Evolutionary conservation across 2,329 filamentous ascomycete species (phyloP).

Genomic region (Phialophora chinensis): DNA sequence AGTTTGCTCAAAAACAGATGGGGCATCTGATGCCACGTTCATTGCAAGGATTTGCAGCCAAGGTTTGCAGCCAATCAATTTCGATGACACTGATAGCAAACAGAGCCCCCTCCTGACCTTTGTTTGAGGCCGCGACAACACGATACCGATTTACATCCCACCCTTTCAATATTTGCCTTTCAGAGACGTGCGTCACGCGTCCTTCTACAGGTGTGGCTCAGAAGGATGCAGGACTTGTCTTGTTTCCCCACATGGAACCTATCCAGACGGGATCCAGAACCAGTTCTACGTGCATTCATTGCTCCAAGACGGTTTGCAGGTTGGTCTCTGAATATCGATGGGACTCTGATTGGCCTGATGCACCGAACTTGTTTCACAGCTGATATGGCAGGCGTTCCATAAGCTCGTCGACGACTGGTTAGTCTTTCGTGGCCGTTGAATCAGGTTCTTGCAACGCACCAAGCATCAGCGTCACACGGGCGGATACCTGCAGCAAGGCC

Average conservation of each 20-base stretch:
- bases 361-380: conserved; percentile 33
- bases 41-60: conserved; percentile 24
- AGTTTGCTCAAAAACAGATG: conserved; percentile 28
- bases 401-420: conserved; percentile 31
- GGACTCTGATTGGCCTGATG: conserved; percentile 22
- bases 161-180: conserved; percentile 19
- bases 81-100: conserved; percentile 27
- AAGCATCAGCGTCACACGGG: conserved; percentile 34
- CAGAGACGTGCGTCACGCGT: conserved; percentile 25
- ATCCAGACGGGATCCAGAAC: conserved; percentile 29
- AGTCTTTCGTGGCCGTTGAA: conserved; percentile 24
- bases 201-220: conserved; percentile 17
- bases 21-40: conserved; percentile 25
- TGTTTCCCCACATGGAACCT: conserved; percentile 37
- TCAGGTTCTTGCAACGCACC: conserved; percentile 35
- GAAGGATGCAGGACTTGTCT: conserved; percentile 24
- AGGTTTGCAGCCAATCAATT: conserved; percentile 27
- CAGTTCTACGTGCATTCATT: conserved; percentile 27
- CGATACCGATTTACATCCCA: conserved; percentile 16
- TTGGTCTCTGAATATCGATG: conserved; percentile 20
- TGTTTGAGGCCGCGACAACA: conserved; percentile 18
- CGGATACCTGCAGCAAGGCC: conserved; percentile 33
- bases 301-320: conserved; percentile 25
- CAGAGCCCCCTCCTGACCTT: conserved; percentile 21
- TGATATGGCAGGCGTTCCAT: conserved; percentile 29